Evolutionary conservation across 2,329 filamentous ascomycete species (phyloP), one percentile per base, ranked within the genome.

Genomic region (Mycosphaerella arachidis): DNA sequence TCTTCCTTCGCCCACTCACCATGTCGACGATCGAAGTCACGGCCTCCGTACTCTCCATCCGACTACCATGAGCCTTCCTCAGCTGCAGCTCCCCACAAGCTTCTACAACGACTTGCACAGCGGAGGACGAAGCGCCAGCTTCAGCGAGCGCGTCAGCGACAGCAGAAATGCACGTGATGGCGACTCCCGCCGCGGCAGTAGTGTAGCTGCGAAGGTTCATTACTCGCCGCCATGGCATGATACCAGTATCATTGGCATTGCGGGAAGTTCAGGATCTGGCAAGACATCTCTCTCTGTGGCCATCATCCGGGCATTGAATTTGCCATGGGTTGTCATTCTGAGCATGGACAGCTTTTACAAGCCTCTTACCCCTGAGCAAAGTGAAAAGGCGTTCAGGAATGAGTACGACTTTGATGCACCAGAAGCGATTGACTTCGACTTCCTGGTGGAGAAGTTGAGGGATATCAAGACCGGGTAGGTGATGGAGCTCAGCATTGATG

Each of bases 291-390:
- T 99, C 56, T 92, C 94, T 33, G 85, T 95, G 73, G 91, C 93
- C 65, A 96, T 99, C 68, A 90, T 97, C 65, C 88, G 85, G 69
- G 88, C 90, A 70, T 79, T 99, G 69, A 96, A 94, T 76, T 79
- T 99, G 65, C 94, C 94, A 58, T 99, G 94, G 93, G 94, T 99
- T 63, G 92, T 97, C 53, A 97, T 99, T 76, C 77, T 99, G 69
- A 96, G 92, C 46, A 97, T 99, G 88, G 94, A 99, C 76, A 97
- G 93, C 12, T 99, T 96, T 76, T 99, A 99, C 79, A 97, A 97
- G 77, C 89, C 88, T 18, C 79, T 99, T 67, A 89, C 85, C 18
- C 81, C 86, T 2, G 92, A 92, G 71, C 82, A 94, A 72, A 93
- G 91, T 55, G 85, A 80, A 65, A 83, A 85, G 68, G 94, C 94